Base-by-base conservation (phyloP, 2,329 filamentous ascomycete species). In the Erysiphe neolycopersici region DNA sequence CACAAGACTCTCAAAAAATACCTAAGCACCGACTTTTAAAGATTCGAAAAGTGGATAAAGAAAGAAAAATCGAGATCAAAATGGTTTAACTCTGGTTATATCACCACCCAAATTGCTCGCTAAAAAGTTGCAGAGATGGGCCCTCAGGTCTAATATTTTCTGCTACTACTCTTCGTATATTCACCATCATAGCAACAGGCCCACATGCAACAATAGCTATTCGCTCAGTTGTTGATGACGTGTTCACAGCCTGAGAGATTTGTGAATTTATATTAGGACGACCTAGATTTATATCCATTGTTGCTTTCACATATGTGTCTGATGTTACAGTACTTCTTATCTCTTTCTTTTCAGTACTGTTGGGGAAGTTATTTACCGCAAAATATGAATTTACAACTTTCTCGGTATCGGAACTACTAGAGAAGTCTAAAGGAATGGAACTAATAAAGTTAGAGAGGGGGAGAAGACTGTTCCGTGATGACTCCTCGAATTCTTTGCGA, bases 151-250 rank as follows among this genome's bases (percentile, higher is more conserved):
- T 54, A 32, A 69, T 65, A 49, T 59, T 59, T 19, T 54, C 54
- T 3, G 64, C 64, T 14, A 61, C 60, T 0, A 62, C 60, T 29
- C 62, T 58, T 37, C 65, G 57, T 26, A 65, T 62, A 4, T 56
- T 54, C 36, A 55, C 54, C 56, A 66, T 63, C 41, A 69, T 48
- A 4, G 57, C 53, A 16, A 58, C 55, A 1, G 66, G 65, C 2
- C 65, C 65, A 52, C 66, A 69, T 1, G 60, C 65, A 6, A 61
- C 64, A 35, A 69, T 57, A 8, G 63, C 56, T 12, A 64, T 57
- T 29, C 61, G 58, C 47, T 63, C 57, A 36, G 57, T 51, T 14
- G 50, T 47, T 1, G 50, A 50, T 2, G 57, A 53, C 5, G 54
- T 56, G 2, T 45, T 47, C 22, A 66, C 57, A 1, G 60, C 59